These are phyloP conservation scores for Chrysoporthe deuterocubensis DNA, from an alignment of 2,329 filamentous ascomycete genomes.

Conservation along the genomic window DNA sequence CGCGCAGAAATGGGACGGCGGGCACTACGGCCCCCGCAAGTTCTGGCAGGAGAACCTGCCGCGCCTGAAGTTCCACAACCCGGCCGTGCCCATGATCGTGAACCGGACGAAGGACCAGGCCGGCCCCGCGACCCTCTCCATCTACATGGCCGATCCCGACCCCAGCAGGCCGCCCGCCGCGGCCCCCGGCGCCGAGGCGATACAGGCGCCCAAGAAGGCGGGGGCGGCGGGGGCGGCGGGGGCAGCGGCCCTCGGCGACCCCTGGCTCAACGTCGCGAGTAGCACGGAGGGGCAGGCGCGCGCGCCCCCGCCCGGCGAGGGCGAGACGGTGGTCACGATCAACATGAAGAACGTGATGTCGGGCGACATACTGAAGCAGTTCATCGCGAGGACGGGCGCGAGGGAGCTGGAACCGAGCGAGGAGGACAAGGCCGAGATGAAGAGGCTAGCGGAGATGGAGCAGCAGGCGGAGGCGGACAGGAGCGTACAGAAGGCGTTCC, in stretches of 20 bases:
- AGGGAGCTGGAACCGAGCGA: slow-evolving; percentile 57
- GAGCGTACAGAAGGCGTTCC: slow-evolving; percentile 53
- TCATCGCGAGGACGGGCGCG: slow-evolving; percentile 67
- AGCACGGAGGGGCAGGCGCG: slow-evolving; percentile 52
- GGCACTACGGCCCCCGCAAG: slow-evolving; percentile 76
- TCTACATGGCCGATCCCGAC: slow-evolving; percentile 56
- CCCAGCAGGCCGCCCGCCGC: slow-evolving; percentile 24
- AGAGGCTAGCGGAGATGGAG: slow-evolving; percentile 58
- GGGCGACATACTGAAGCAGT: slow-evolving; percentile 63
- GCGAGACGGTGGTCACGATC: slow-evolving; percentile 57
- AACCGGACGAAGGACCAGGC: slow-evolving; percentile 65
- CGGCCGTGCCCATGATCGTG: slow-evolving; percentile 79
- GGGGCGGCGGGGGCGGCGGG: no score
- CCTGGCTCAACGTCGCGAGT: slow-evolving; percentile 29
- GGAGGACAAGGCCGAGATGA: slow-evolving; percentile 63
- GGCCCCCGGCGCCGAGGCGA: neutral
- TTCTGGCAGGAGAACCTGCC: slow-evolving; percentile 87
- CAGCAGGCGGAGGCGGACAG: slow-evolving; percentile 59
- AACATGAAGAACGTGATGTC: slow-evolving; percentile 68
- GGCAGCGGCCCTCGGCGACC: slow-evolving; percentile 23
- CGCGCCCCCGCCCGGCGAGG: slow-evolving; percentile 51
- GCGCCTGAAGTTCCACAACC: slow-evolving; percentile 93
- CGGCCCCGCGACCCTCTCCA: slow-evolving; percentile 63
- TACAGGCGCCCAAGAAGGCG: slow-evolving; percentile 9
- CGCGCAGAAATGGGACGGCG: slow-evolving; percentile 61